phyloP scores from a whole-genome alignment of 2,329 filamentous ascomycete genomes.

The Penicillium janthinellum region DNA sequence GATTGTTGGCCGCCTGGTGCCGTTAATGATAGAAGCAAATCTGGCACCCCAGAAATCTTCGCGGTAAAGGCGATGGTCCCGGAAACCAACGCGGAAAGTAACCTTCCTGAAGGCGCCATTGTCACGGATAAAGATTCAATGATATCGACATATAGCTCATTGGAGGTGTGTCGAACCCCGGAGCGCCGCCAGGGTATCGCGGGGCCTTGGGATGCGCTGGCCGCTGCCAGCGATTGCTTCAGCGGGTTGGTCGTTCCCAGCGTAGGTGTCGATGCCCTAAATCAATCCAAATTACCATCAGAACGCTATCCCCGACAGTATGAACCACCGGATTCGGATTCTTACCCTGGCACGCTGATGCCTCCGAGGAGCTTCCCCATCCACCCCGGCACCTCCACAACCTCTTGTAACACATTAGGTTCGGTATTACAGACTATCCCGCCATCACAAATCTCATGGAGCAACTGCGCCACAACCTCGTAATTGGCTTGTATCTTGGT shows the following conservation, averaged over 20 bases:
- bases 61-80: slow-evolving; percentile 93
- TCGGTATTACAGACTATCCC: slow-evolving; percentile 89
- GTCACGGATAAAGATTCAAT: slow-evolving; percentile 87
- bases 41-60: slow-evolving; percentile 92
- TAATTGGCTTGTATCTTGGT: slow-evolving; percentile 87
- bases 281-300: background rate
- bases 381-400: slow-evolving; percentile 88
- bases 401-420: slow-evolving; percentile 85
- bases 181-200: slow-evolving; percentile 85
- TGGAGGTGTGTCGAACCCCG: slow-evolving; percentile 93
- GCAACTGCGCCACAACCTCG: slow-evolving; percentile 88
- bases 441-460: slow-evolving; percentile 95
- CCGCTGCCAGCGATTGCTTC: slow-evolving; percentile 43
- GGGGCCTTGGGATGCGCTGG: slow-evolving; percentile 42
- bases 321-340: background rate
- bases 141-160: slow-evolving; percentile 95
- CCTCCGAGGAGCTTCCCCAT: slow-evolving; percentile 86
- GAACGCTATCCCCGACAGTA: background rate
- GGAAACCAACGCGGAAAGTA: slow-evolving; percentile 82
- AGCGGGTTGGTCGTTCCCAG: slow-evolving; percentile 42
- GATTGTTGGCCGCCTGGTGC: slow-evolving; percentile 80
- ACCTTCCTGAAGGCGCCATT: slow-evolving; percentile 84
- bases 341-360: slow-evolving; percentile 76
- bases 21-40: slow-evolving; percentile 78
- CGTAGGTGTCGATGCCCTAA: slow-evolving; percentile 44